Conservation (phyloP, 208 protist species). For the Porcisia deanei region DNA sequence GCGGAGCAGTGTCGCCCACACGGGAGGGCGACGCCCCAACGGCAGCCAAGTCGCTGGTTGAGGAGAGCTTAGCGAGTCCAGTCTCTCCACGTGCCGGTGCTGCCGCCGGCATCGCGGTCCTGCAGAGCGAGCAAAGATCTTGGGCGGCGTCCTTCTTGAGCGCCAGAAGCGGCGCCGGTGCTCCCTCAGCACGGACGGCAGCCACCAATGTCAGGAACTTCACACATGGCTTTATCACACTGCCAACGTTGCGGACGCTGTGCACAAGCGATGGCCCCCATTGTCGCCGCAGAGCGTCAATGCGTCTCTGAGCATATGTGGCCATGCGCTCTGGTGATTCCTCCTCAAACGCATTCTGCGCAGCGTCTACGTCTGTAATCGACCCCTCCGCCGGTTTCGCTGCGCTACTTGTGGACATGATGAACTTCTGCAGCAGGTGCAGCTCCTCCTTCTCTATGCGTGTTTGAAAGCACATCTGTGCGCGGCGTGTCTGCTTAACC, state of each 20-base stretch:
- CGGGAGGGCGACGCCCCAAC: conserved; percentile 23
- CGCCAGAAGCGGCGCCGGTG: conserved; percentile 41
- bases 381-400: conserved; percentile 5
- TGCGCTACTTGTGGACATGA: neutral
- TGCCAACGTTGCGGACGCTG: conserved; percentile 50
- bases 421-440: conserved; percentile 10
- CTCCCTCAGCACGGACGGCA: conserved; percentile 37
- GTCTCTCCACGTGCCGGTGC: neutral
- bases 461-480: conserved; percentile 49
- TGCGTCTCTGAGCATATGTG: conserved; percentile 28
- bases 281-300: conserved; percentile 31
- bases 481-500: conserved; percentile 65
- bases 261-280: conserved; percentile 64
- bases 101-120: neutral
- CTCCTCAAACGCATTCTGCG: conserved; percentile 8
- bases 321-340: conserved; percentile 23
- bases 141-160: conserved; percentile 60
- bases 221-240: conserved; percentile 50
- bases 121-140: conserved; percentile 47
- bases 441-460: conserved; percentile 40
- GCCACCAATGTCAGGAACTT: conserved; percentile 51
- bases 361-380: conserved; percentile 12
- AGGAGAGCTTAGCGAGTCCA: conserved; percentile 4
- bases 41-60: conserved; percentile 8
- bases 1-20: conserved; percentile 13